Percentiles rank a stretch among this genome's conserved stretches.
phyloP scores from a whole-genome alignment of 305 asterid genomes.

The Nicotiana rustica region DNA sequence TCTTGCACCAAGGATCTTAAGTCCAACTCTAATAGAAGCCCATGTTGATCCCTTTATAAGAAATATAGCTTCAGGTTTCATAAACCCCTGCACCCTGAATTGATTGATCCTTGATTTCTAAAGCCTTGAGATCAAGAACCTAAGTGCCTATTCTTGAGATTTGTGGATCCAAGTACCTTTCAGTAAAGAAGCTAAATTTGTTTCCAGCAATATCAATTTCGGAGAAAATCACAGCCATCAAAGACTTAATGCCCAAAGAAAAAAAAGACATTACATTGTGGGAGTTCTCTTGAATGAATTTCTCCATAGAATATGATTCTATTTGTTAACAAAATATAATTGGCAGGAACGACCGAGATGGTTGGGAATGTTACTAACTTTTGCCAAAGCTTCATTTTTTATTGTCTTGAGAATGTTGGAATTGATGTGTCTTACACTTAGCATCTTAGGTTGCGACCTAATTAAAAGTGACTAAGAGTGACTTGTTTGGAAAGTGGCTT shows the following conservation, averaged over 20 bases:
- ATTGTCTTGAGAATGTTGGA: too few relatives aligned
- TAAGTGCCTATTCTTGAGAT: slow-evolving; percentile 51
- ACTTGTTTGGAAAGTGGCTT: too few relatives aligned
- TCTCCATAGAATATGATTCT: too few relatives aligned
- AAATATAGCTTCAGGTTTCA: slow-evolving; percentile 49
- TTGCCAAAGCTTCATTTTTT: too few relatives aligned
- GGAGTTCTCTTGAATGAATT: not conserved
- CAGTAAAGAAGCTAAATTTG: slow-evolving; percentile 61
- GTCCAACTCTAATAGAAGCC: slow-evolving; percentile 57
- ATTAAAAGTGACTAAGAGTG: too few relatives aligned
- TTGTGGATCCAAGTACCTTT: slow-evolving; percentile 71
- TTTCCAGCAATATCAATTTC: slow-evolving; percentile 81
- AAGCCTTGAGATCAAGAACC: slow-evolving; percentile 46
- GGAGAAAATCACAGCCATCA: slow-evolving; percentile 75
- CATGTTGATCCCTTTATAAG: slow-evolving; percentile 55
- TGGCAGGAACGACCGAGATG: too few relatives aligned
- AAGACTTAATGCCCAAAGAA: slow-evolving; percentile 50
- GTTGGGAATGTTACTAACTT: too few relatives aligned
- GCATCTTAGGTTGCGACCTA: too few relatives aligned
- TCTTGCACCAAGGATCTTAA: slow-evolving; percentile 50
- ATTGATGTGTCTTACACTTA: too few relatives aligned
- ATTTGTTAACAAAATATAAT: too few relatives aligned
- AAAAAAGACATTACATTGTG: slow-evolving; percentile 21
- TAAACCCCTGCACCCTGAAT: slow-evolving; percentile 36
- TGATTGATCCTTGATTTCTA: slow-evolving; percentile 42